Conservation (phyloP, 1,284 basidiomycete species). For the Papiliotrema terrestris region DNA sequence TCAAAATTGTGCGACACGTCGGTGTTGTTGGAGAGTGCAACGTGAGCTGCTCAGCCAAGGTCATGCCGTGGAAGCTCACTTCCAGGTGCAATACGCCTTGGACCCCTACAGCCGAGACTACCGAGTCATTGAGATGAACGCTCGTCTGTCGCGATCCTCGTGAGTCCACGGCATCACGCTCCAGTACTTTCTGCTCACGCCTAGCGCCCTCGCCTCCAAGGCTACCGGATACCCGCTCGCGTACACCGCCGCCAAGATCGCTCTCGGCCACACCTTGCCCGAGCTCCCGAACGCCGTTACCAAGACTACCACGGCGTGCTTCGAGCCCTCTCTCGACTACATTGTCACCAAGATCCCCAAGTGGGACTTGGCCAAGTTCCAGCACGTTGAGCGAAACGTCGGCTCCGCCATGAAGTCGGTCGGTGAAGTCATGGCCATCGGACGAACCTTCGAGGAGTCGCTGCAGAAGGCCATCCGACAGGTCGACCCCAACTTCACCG, state of each 20-base stretch:
- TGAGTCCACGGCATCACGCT: slow-evolving; percentile 52
- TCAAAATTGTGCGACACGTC: slow-evolving; percentile 96
- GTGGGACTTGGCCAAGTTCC: slow-evolving; percentile 99
- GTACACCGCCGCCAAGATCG: slow-evolving; percentile 98
- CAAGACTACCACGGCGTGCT: slow-evolving; percentile 98
- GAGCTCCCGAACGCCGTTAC: slow-evolving; percentile 98
- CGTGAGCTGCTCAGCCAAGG: slow-evolving; percentile 17
- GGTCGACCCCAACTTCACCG: slow-evolving; percentile 78
- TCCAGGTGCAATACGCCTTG: slow-evolving; percentile 95
- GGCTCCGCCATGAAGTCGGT: slow-evolving; percentile 99
- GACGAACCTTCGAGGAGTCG: slow-evolving; percentile 97
- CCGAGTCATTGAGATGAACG: slow-evolving; percentile 97
- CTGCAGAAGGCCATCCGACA: slow-evolving; percentile 98
- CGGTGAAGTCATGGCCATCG: slow-evolving; percentile 99
- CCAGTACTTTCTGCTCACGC: slow-evolving; percentile 58
- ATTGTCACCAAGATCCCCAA: slow-evolving; percentile 99
- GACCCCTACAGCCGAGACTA: slow-evolving; percentile 92
- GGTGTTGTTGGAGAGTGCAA: slow-evolving; percentile 95
- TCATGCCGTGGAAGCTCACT: background rate
- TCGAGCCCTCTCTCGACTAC: slow-evolving; percentile 99
- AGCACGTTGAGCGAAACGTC: slow-evolving; percentile 87
- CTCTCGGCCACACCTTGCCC: slow-evolving; percentile 95
- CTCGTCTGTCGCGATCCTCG: slow-evolving; percentile 66
- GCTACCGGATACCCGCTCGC: slow-evolving; percentile 98
- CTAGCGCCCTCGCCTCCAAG: slow-evolving; percentile 90